A percentile compares a stretch with the other conserved stretches of the same genome.
Conservation (phyloP, 78 protist species). For the Tieghemostelium lacteum region DNA sequence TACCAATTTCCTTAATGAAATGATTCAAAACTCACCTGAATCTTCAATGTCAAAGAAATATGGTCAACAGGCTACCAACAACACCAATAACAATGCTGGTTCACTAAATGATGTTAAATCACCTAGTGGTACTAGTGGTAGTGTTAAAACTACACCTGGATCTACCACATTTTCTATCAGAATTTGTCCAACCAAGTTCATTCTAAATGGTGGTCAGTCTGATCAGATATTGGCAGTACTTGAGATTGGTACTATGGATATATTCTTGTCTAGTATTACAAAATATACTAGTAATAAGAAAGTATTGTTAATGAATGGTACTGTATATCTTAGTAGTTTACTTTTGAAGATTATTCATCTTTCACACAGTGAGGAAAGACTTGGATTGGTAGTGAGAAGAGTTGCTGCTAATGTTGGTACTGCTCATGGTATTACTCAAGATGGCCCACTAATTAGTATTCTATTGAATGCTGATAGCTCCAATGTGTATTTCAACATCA, state of each 20-base stretch:
- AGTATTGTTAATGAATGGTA: conserved; percentile 68
- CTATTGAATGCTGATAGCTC: conserved; percentile 24
- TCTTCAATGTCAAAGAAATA: conserved; percentile 31
- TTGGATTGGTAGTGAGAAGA: conserved; percentile 31
- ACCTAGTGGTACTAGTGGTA: too few species aligned
- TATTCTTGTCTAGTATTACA: conserved; percentile 45
- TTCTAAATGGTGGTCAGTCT: conserved; percentile 25
- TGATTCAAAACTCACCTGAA: conserved; percentile 41
- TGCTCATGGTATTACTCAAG: conserved; percentile 58
- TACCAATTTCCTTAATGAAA: conserved; percentile 52
- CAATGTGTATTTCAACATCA: conserved; percentile 33
- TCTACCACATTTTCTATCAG: conserved; percentile 52
- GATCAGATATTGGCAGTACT: conserved; percentile 33
- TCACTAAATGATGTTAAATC: too few species aligned
- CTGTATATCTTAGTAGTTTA: conserved; percentile 22
- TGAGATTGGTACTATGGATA: conserved; percentile 61
- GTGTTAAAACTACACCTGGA: conserved; percentile 49
- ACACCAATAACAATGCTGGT: too few species aligned
- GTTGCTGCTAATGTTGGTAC: conserved; percentile 53
- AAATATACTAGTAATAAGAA: conserved; percentile 31
- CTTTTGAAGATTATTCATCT: conserved; percentile 45
- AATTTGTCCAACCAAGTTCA: conserved; percentile 49
- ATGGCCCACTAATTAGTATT: conserved; percentile 44
- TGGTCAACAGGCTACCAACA: conserved; percentile 10
- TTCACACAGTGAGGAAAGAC: conserved; percentile 24